Conservation (phyloP, 2,329 filamentous ascomycete genomes). For the Aotearoamyces nothofagi region DNA sequence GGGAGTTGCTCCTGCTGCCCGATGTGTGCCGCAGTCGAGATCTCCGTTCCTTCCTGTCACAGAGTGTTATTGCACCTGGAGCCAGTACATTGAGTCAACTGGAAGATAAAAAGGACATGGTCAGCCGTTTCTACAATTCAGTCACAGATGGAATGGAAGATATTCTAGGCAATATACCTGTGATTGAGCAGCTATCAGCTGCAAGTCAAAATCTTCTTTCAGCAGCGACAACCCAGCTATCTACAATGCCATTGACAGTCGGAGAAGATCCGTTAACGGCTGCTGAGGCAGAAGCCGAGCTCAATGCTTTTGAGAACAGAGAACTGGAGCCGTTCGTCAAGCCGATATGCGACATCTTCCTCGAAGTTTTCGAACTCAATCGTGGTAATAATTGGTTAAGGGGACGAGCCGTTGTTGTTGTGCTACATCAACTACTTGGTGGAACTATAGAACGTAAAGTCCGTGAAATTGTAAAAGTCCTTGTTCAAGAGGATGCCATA, state of each 20-base stretch:
- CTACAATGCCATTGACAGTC: slow-evolving; percentile 34
- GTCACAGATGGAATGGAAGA: slow-evolving; percentile 98
- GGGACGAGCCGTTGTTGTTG: slow-evolving; percentile 87
- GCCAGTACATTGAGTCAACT: slow-evolving; percentile 35
- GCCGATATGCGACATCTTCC: slow-evolving; percentile 93
- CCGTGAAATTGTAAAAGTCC: slow-evolving; percentile 61
- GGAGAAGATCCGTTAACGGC: slow-evolving; percentile 34
- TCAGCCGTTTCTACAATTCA: slow-evolving; percentile 88
- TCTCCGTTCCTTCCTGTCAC: slow-evolving; percentile 80
- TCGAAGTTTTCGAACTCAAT: slow-evolving; percentile 90
- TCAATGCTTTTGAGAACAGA: slow-evolving; percentile 82
- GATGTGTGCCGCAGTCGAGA: slow-evolving; percentile 92
- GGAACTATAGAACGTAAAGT: slow-evolving; percentile 95
- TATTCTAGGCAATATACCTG: slow-evolving; percentile 88
- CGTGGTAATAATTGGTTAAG: slow-evolving; percentile 94
- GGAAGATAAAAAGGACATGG: slow-evolving; percentile 69
- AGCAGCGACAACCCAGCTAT: slow-evolving; percentile 52
- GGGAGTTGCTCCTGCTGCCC: slow-evolving; percentile 68
- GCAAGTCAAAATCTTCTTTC: slow-evolving; percentile 85
- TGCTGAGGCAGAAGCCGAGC: slow-evolving; percentile 80
- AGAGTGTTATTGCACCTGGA: slow-evolving; percentile 58
- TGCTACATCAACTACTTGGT: slow-evolving; percentile 86
- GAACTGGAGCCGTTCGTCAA: slow-evolving; percentile 94
- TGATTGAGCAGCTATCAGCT: slow-evolving; percentile 83
- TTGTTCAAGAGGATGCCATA: slow-evolving; percentile 66